Conservation (phyloP, 1,284 basidiomycete species). For the Boletus calvinii region DNA sequence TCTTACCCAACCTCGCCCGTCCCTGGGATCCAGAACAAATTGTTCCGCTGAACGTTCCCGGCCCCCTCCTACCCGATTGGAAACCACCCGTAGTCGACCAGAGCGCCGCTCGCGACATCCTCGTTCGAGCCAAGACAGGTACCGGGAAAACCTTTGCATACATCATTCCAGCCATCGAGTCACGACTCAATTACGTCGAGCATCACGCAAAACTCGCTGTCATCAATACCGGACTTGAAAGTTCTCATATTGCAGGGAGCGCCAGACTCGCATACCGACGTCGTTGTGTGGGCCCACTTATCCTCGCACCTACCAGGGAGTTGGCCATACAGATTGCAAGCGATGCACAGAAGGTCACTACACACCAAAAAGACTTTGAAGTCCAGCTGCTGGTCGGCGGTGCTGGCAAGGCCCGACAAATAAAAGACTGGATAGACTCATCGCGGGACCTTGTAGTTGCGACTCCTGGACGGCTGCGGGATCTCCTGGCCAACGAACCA, state of each 20-base stretch:
- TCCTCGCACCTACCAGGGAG: slow-evolving; percentile 94
- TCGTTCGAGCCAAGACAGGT: slow-evolving; percentile 89
- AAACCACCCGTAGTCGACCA: slow-evolving; percentile 31
- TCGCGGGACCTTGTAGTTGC: slow-evolving; percentile 88
- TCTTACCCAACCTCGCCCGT: slow-evolving; percentile 57
- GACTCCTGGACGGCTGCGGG: slow-evolving; percentile 88
- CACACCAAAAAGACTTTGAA: slow-evolving; percentile 64
- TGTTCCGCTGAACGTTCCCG: not conserved
- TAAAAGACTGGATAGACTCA: slow-evolving; percentile 63
- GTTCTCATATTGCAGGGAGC: slow-evolving; percentile 35
- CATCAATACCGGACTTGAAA: slow-evolving; percentile 39
- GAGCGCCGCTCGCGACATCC: slow-evolving; percentile 52
- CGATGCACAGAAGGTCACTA: slow-evolving; percentile 73
- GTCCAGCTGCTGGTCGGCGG: slow-evolving; percentile 86
- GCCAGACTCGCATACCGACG: slow-evolving; percentile 42
- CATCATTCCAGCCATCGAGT: slow-evolving; percentile 85
- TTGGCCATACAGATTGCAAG: slow-evolving; percentile 92
- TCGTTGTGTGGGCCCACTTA: slow-evolving; percentile 68
- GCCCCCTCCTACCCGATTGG: not conserved
- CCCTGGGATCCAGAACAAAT: slow-evolving; percentile 41
- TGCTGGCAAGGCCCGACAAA: slow-evolving; percentile 61
- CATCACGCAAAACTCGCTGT: slow-evolving; percentile 41
- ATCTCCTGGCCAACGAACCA: slow-evolving; percentile 69
- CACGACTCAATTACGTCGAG: slow-evolving; percentile 57
- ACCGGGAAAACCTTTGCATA: slow-evolving; percentile 94